These are phyloP conservation scores for Microstegium vimineum DNA, from an alignment of 176 grass and related monocot genomes.

Conservation along the genomic window DNA sequence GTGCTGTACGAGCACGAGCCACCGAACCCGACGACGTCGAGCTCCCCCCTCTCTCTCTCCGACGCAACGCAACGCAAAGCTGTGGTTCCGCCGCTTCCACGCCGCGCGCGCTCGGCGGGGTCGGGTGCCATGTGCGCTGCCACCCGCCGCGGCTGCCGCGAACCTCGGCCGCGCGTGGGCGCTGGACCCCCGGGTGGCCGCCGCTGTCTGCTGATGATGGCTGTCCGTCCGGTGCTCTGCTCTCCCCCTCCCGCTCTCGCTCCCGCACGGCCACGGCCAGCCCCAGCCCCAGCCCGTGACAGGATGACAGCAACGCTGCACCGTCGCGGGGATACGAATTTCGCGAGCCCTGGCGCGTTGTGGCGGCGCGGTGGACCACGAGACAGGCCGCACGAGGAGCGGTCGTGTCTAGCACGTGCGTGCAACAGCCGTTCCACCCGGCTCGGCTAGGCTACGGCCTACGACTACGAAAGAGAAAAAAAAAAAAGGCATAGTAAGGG, in stretches of 20 bases:
- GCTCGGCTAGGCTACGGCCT: background rate
- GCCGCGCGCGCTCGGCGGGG: background rate
- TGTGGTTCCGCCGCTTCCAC: conserved; percentile 13
- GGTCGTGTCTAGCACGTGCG: conserved; percentile 34
- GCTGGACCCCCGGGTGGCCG: background rate
- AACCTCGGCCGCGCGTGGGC: background rate
- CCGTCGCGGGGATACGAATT: conserved; percentile 19
- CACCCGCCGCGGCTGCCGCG: background rate
- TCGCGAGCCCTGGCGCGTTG: conserved; percentile 16
- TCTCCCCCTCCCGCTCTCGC: background rate
- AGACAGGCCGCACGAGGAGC: conserved; percentile 41
- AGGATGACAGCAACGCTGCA: conserved; percentile 25
- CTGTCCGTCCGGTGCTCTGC: background rate
- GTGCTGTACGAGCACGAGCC: no score
- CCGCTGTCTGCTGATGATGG: background rate
- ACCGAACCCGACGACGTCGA: background rate
- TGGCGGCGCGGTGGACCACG: conserved; percentile 30
- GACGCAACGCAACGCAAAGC: background rate
- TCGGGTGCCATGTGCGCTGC: conserved; percentile 14
- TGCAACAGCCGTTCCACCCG: background rate
- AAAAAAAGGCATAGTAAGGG: no score
- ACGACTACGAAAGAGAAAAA: background rate
- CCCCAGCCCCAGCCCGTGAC: conserved; percentile 2
- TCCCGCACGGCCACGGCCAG: background rate
- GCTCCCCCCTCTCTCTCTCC: background rate